phyloP scores from a whole-genome alignment of 768 basidiomycete genomes.

The Mycena kentingensis region DNA sequence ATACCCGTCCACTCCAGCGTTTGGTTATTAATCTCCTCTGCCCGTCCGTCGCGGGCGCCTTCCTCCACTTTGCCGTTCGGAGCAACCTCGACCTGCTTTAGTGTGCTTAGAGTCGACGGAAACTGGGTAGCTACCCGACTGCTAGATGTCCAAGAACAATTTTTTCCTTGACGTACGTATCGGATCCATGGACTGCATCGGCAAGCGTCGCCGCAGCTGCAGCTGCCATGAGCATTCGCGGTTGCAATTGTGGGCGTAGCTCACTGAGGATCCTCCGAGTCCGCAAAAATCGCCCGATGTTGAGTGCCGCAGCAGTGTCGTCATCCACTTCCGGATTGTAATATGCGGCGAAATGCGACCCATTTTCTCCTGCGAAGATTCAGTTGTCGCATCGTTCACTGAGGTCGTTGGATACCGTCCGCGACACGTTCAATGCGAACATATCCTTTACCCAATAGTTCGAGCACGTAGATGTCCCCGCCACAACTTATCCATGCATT shows the following conservation, averaged over 20 bases:
- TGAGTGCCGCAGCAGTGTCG: conserved; percentile 44
- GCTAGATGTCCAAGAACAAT: conserved; percentile 52
- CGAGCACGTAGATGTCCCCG: conserved; percentile 66
- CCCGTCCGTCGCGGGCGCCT: conserved; percentile 55
- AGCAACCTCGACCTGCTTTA: conserved; percentile 47
- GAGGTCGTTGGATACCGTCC: conserved; percentile 26
- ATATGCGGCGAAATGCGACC: conserved; percentile 46
- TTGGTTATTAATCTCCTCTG: conserved; percentile 62
- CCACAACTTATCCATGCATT: conserved; percentile 85
- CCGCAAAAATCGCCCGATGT: conserved; percentile 55
- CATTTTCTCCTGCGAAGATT: conserved; percentile 29
- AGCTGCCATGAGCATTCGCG: neutral
- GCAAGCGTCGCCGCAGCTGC: conserved; percentile 47
- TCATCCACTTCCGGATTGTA: conserved; percentile 57
- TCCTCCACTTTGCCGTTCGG: conserved; percentile 69
- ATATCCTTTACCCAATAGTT: conserved; percentile 70
- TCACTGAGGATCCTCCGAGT: conserved; percentile 50
- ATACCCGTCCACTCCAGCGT: conserved; percentile 43
- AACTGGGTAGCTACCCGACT: conserved; percentile 44
- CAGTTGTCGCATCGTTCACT: neutral
- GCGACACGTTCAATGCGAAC: conserved; percentile 62
- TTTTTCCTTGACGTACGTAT: conserved; percentile 62
- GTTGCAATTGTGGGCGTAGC: neutral
- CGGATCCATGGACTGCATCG: conserved; percentile 67
- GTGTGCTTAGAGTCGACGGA: neutral